Base-by-base conservation (phyloP, 2,329 filamentous ascomycete species). In the Gnomoniopsis smithogilvyi region DNA sequence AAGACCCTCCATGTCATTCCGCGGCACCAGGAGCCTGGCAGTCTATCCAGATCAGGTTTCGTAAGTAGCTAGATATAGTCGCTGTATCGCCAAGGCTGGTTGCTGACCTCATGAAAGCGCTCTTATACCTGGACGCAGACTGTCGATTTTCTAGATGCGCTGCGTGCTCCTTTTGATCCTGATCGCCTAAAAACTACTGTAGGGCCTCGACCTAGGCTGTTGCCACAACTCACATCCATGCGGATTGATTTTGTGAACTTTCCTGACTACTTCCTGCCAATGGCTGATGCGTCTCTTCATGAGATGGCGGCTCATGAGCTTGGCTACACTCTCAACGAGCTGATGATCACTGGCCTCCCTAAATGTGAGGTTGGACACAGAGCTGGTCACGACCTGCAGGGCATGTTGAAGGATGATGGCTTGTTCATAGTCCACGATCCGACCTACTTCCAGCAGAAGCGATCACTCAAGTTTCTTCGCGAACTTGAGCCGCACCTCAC, bases 241-340 rank as follows among this genome's bases (percentile, higher is more conserved):
- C 78, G 81, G 38, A 74, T 84, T 36, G 81, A 84, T 60, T 74
- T 84, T 19, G 79, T 84, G 64, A 84, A 83, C 63, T 84, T 83
- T 50, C 74, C 76, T 2, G 75, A 79, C 11, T 69, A 76, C 2
- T 71, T 78, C 30, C 67, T 82, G 36, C 74, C 74, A 2, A 77
- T 73, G 56, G 76, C 79, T 1, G 78, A 76, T 1, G 68, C 73
- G 3, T 77, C 79, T 49, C 71, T 84, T 17, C 81, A 84, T 64
- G 76, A 81, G 51, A 69, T 82, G n/a, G 76, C 80, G 3, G 78
- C 77, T 17, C 80, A 84, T 60, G 80, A 83, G 62, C 73, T 84
- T 3, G 80, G 79, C 2, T 81, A 78, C 62, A 80, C 74, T 3
- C 66, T 84, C 7, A 79, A 83, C 59, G 81, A 84, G 65, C 70